Evolutionary conservation across 1,139 yeast species (phyloP), one percentile per base, ranked within the genome.

Genomic region (Schwanniomyces etchellsii): DNA sequence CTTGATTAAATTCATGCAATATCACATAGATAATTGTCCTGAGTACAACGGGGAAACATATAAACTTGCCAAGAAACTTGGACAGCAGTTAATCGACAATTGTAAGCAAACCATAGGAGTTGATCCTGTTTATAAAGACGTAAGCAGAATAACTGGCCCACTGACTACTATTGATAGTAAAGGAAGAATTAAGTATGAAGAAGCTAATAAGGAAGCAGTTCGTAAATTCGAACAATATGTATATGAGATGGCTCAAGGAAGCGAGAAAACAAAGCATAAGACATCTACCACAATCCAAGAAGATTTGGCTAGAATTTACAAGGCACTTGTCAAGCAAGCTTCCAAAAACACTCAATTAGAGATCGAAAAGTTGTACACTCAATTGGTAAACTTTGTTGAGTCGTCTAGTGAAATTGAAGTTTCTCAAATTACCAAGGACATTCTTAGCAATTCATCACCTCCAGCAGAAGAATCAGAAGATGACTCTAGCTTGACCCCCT

Each of bases 191-290:
- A 70, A 70, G 37, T 91, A 86, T 62, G 70, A 77, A 41, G 98
- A 91, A 66, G 81, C 74, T 39, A 80, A 86, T 55, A 84, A 95
- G 60, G 86, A 91, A 28, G 74, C 91, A 36, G 94, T 89, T 42
- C 81, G 97, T 64, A 91, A 91, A 59, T 76, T 91, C 43, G 96
- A 93, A 64, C 94, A 89, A 57, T 91, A 91, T 54, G 97, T 91
- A 44, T 76, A 79, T 54, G 96, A 86, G 60, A 89, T 91, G 97
- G 95, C 97, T 33, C 81, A 77, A 52, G 98, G 98, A 63, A 91
- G 95, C 48, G 77, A 77, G 44, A 65, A 85, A 55, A 85, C 97
- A 41, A 78, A 70, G 48, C 66, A 62, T 37, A 52, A 60, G 21
- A 35, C 47, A 15, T 78, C 78, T 53, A 86, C 91, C 50, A 75